A percentile compares a stretch with the other conserved stretches of the same genome.
Evolutionary conservation across 202 grass and related monocot genomes (phyloP).

Genomic region (Zoysia matrella): DNA sequence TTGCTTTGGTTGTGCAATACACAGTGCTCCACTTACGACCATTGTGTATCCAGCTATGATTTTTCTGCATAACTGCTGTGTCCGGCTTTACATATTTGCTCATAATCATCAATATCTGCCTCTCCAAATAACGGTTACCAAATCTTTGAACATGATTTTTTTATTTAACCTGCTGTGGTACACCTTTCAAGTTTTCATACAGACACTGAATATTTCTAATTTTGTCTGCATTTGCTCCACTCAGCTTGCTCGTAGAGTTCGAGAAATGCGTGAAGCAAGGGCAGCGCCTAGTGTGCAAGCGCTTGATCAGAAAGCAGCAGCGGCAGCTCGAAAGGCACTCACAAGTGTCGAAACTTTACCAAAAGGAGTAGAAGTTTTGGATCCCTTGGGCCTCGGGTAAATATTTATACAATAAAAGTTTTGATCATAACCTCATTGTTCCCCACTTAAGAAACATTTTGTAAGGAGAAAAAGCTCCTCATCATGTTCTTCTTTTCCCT

Average conservation of each 20-base stretch:
- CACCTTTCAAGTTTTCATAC: conserved; percentile 24
- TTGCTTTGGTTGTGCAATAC: neutral
- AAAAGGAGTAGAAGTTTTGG: conserved; percentile 94
- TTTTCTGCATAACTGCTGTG: neutral
- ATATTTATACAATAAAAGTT: conserved; percentile 36
- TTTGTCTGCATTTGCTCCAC: conserved; percentile 41
- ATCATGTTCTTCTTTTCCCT: conserved; percentile 14
- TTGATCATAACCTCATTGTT: neutral
- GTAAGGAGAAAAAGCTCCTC: neutral
- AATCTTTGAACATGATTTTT: neutral
- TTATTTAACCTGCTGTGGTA: conserved; percentile 24
- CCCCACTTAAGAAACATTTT: conserved; percentile 21
- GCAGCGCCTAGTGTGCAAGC: conserved; percentile 67
- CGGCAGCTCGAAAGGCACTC: conserved; percentile 70
- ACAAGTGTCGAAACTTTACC: conserved; percentile 85
- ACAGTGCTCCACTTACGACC: conserved; percentile 1
- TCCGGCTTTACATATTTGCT: neutral
- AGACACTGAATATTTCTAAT: conserved; percentile 32
- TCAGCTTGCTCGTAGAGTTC: conserved; percentile 87
- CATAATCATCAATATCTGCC: conserved; percentile 28
- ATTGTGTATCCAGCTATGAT: neutral
- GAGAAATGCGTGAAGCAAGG: conserved; percentile 97
- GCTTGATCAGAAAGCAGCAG: conserved; percentile 74
- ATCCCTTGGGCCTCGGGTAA: conserved; percentile 97
- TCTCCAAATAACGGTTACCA: neutral